Conservation (phyloP, 164 flowering plant genomes). For the Magnolia kwangsiensis region DNA sequence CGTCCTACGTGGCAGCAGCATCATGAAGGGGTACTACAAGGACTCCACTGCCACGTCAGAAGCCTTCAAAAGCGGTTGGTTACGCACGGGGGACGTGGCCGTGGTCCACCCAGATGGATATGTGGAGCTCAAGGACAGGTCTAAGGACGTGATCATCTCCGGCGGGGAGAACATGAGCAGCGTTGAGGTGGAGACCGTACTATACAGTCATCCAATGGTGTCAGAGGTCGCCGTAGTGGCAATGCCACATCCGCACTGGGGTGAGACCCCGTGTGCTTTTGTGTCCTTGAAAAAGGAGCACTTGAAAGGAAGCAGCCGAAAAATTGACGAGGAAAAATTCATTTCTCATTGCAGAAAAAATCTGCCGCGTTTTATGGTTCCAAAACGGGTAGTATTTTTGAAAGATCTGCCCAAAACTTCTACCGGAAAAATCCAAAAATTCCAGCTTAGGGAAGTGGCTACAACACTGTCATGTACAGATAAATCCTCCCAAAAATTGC, state of each 20-base stretch:
- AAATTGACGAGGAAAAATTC: slow-evolving; percentile 34
- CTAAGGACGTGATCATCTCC: slow-evolving; percentile 82
- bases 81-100: slow-evolving; percentile 74
- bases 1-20: slow-evolving; percentile 62
- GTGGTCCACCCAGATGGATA: slow-evolving; percentile 82
- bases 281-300: slow-evolving; percentile 17
- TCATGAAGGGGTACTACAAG: slow-evolving; percentile 85
- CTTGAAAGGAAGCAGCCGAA: slow-evolving; percentile 45
- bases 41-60: slow-evolving; percentile 41
- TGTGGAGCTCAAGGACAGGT: slow-evolving; percentile 78
- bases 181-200: slow-evolving; percentile 57
- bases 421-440: not conserved
- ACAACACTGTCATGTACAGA: too few relatives aligned
- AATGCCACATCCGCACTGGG: slow-evolving; percentile 70
- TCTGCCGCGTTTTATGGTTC: slow-evolving; percentile 68
- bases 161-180: slow-evolving; percentile 95
- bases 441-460: too few relatives aligned
- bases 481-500: too few relatives aligned
- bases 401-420: slow-evolving; percentile 60
- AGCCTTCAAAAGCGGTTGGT: slow-evolving; percentile 74
- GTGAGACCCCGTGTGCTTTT: slow-evolving; percentile 82
- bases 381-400: slow-evolving; percentile 54
- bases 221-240: slow-evolving; percentile 87
- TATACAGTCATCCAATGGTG: slow-evolving; percentile 54
- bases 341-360: slow-evolving; percentile 46